Evolutionary conservation across 805 yeast genomes (phyloP), one percentile per base, ranked within the genome.

Genomic region (Candida insectorum): DNA sequence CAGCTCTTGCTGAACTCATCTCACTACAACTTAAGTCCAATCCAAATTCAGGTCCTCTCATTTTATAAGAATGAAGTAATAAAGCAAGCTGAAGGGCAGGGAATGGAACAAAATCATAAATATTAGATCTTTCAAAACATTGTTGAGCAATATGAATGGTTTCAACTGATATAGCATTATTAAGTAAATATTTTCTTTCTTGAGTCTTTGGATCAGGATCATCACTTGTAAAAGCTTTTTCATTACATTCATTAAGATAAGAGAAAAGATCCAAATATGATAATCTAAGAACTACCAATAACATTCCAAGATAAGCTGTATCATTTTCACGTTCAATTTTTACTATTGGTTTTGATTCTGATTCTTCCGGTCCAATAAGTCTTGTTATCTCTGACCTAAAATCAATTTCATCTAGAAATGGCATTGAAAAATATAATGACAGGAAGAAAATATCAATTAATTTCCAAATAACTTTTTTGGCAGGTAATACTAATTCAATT

Each of bases 391-490:
- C 64, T 16, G 44, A 46, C 32, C 65, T 63, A 49, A 76, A 75
- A 11, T 61, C 63, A 36, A 46, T 58, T 49, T 81, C 85, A 52
- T 80, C 85, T 20, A 80, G 56, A 41, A 73, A 76, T 3, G 89
- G 88, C 41, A 79, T 61, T 34, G 73, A 77, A 10, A 81, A 70
- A 49, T 81, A 82, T 4, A 81, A 52, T 19, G 67, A 65, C n/a
- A 66, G 68, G 49, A 81, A 81, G 43, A 74, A 81, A 40, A 78
- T 59, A 37, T 79, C 77, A 18, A 81, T 57, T 30, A 79, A 58
- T 31, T 67, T 47, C 75, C 82, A 74, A 6, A 80, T 65, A 2
- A 75, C 66, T 37, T 64, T 66, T 42, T 72, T 71, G 18, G 60
- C 66, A 0, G 88, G 88, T 31, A 81, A 44, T 18, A 13, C 47